Base-by-base conservation (phyloP, 2,329 filamentous ascomycete genomes). In the Aureobasidium mangrovei region DNA sequence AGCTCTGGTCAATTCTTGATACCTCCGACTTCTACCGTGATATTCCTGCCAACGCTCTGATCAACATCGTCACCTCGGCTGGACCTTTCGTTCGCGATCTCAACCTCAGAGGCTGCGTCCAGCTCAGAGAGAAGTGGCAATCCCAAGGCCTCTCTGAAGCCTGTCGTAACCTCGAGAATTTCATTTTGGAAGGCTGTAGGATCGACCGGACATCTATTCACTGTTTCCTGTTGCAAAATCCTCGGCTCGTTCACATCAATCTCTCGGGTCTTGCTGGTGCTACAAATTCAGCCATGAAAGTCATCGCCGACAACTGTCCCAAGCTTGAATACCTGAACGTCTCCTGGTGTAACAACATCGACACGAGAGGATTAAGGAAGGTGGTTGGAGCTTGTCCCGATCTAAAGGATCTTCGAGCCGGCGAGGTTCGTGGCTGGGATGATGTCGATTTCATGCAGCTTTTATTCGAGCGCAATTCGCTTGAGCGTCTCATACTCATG, bases 31-130 rank as follows among this genome's bases (percentile, higher is more conserved):
- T 91, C 69, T 96, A 97, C 66, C 81, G 80, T 59, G 81, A 90
- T 51, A 97, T 97, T 60, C 85, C 91, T 0, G 87, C 86, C 26
- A 83, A 88, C 59, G 87, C 88, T 0, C 73, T 98, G 45, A 82
- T 90, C 54, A 89, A 86, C 64, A 90, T 97, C 58, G 90, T 97
- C 64, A 81, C 83, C 1, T 78, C 83, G 3, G 89, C 90, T 1
- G 93, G 91, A 0, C 88, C 91, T 0, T 98, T 97, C 63, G 83
- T 97, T 53, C 87, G 87, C 61, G 83, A 95, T 62, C 77, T 98
- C 53, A 97, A 97, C 64, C 77, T 98, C 3, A 77, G 91, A 61
- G 93, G 93, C 28, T 98, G 91, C 66, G 80, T 95, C 33, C 93
- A 97, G 67, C 78, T 97, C 49, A 80, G 88, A 60, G 86, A 94